Evolutionary conservation across 2,329 filamentous ascomycete genomes (phyloP), one percentile per base, ranked within the genome.

Genomic region (Albophoma yamanashiensis): DNA sequence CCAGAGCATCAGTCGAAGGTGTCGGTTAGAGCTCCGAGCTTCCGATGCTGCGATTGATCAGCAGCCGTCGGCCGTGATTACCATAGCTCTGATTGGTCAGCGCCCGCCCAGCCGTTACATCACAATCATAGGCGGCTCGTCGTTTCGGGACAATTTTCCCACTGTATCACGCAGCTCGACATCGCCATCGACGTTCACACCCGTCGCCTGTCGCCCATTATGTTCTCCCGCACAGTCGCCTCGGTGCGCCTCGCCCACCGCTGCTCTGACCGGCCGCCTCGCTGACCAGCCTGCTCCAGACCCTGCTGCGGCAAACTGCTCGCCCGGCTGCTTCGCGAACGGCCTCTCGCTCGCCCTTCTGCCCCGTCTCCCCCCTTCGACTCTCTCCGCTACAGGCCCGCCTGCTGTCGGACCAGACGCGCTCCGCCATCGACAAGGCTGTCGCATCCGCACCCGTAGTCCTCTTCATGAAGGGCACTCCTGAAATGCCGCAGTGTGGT

Each of bases 401-500:
- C 60, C 82, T 91, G 47, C 83, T 99, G 56, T 97, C 93, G 39
- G 83, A 87, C 67, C 84, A 91, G 70, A 94, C 90, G 14, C 86
- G 83, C 63, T 76, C 85, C 45, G 92, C 92, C 34, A 99, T 99
- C 69, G 91, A 97, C 75, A 91, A 92, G 74, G 93, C 93, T 39
- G 88, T 99, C 20, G 81, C 78, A 31, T 92, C 92, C 0, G 89
- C 92, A 0, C 93, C 93, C 2, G 93, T 99, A 0, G 94, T 99
- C 1, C 82, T 99, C 60, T 99, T 99, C 81, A 99, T 99, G 94
- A 99, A 99, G 80, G 94, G 94, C 62, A 97, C 94, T 1, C 94
- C 94, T 61, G 92, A 97, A 78, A 91, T 86, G 62, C 94, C 94
- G 25, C 92, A 97, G 75, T 99, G 94, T 76, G 94, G 94, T 55